phyloP scores from a whole-genome alignment of 2,329 filamentous ascomycete species.

The Fusarium goolgardi region DNA sequence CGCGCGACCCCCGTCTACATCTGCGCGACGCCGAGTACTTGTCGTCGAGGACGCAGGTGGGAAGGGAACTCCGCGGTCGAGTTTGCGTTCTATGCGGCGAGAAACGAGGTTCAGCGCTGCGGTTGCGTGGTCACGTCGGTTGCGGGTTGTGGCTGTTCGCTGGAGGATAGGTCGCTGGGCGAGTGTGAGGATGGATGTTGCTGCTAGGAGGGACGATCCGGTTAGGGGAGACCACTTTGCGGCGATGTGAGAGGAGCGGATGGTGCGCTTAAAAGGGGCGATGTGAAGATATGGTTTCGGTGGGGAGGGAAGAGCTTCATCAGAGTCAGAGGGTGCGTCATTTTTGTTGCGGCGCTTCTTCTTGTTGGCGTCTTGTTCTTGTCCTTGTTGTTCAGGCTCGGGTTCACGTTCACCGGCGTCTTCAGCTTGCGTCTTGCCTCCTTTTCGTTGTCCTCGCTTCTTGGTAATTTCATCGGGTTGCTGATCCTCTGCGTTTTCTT shows the following conservation, averaged over 20 bases:
- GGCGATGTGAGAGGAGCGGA: slow-evolving; percentile 74
- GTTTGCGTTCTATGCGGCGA: slow-evolving; percentile 66
- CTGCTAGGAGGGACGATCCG: slow-evolving; percentile 63
- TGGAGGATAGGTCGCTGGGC: slow-evolving; percentile 72
- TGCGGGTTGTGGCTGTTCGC: slow-evolving; percentile 61
- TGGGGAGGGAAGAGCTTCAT: slow-evolving; percentile 45
- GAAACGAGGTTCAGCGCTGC: slow-evolving; percentile 66
- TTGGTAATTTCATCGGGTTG: slow-evolving; percentile 22
- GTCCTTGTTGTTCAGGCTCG: slow-evolving; percentile 3
- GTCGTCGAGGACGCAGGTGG: slow-evolving; percentile 61
- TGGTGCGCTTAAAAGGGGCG: slow-evolving; percentile 60
- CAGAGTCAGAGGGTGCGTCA: slow-evolving; percentile 35
- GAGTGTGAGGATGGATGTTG: slow-evolving; percentile 67
- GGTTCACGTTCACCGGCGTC: not conserved
- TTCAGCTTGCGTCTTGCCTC: slow-evolving; percentile 14
- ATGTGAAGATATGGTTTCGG: slow-evolving; percentile 62
- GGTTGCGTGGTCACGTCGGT: slow-evolving; percentile 65
- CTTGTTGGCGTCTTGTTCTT: slow-evolving; percentile 11
- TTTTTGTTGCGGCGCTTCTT: slow-evolving; percentile 35
- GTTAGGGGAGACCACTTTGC: slow-evolving; percentile 74
- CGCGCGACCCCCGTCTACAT: slow-evolving; percentile 59
- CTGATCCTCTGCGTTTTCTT: slow-evolving; percentile 17
- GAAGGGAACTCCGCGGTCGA: slow-evolving; percentile 73
- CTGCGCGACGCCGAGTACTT: slow-evolving; percentile 33
- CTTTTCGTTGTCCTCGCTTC: slow-evolving; percentile 32